Base-by-base conservation (phyloP, 2,329 filamentous ascomycete genomes). In the Aspergillus arachidicola region DNA sequence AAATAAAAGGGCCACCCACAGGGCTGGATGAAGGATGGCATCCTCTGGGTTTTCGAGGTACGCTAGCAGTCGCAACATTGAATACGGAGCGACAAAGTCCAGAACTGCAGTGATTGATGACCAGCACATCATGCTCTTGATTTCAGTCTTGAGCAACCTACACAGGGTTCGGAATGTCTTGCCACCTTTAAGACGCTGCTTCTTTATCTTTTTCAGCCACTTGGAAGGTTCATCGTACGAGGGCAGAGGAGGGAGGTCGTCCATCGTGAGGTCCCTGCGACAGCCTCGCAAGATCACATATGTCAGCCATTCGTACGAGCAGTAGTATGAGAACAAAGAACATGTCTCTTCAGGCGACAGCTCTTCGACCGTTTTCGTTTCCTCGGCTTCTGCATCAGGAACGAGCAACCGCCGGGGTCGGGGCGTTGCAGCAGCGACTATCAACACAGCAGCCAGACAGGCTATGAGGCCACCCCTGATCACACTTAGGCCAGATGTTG, bases 1-100 rank as follows among this genome's bases (percentile, higher is more conserved):
- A 61, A 87, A 86, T 63, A 87, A 78, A 38, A 87, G 77, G 2
- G 82, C 64, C 10, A 88, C 74, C 85, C 85, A 87, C 53, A 85
- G 68, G 76, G 81, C 83, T 2, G 85, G 84, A 30, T 79, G 79
- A 32, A 85, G 78, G 21, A 72, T 69, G n/a, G 84, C 80, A n/a
- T 63, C 62, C 16, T 73, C 71, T 0, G 84, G 83, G 34, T 79
- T 69, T 61, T 81, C 79, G 32, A 87, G 78, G 66, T 86, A 86
- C 4, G 80, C 78, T 14, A 87, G 78, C 6, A 87, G 74, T 48
- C 82, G 80, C 68, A 85, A 85, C 78, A 87, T 82, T 56, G 80
- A 83, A 62, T 82, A 86, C 0, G 85, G 84, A 1, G 84, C 78
- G 23, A 86, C 68, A 51, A 86, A 80, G 66, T 87, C 85, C 28